Percentiles rank a stretch among this genome's conserved stretches.
phyloP scores from a whole-genome alignment of 805 yeast genomes.

The Saturnispora kantuleensis region DNA sequence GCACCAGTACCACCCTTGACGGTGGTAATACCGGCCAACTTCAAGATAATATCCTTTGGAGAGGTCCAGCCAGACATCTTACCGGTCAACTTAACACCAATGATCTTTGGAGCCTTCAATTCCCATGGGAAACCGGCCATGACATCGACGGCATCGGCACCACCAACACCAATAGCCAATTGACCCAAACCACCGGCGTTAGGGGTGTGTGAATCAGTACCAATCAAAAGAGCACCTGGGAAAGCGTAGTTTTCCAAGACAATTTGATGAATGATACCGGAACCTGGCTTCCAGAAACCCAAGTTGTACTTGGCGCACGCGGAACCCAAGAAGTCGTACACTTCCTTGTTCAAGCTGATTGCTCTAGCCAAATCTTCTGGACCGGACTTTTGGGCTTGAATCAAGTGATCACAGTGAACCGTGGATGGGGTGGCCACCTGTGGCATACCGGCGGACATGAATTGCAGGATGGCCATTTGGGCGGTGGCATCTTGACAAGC shows the following conservation, averaged over 20 bases:
- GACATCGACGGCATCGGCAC: conserved; percentile 99
- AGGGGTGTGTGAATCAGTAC: conserved; percentile 98
- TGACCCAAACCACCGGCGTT: conserved; percentile 99
- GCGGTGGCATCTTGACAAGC: conserved; percentile 99
- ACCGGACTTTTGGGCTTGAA: conserved; percentile 94
- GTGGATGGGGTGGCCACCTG: conserved; percentile 88
- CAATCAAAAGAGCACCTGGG: conserved; percentile 95
- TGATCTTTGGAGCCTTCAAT: conserved; percentile 88
- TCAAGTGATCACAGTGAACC: conserved; percentile 96
- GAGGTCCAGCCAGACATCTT: conserved; percentile 87
- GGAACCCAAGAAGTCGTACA: conserved; percentile 84
- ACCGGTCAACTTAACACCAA: conserved; percentile 93
- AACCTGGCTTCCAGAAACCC: conserved; percentile 99
- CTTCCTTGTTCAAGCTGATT: conserved; percentile 82
- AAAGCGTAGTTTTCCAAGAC: conserved; percentile 93
- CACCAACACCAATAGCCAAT: conserved; percentile 98
- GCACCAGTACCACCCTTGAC: conserved; percentile 98
- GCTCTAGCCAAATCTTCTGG: conserved; percentile 72
- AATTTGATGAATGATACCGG: conserved; percentile 97
- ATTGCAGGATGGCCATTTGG: conserved; percentile 96
- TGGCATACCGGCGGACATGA: conserved; percentile 92
- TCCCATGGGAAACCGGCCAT: conserved; percentile 98
- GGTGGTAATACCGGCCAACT: conserved; percentile 84
- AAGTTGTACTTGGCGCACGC: conserved; percentile 94
- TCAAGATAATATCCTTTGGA: conserved; percentile 93